A percentile compares a stretch with the other conserved stretches of the same genome.
Conservation (phyloP, 805 yeast genomes). For the Starmerella kuoi region DNA sequence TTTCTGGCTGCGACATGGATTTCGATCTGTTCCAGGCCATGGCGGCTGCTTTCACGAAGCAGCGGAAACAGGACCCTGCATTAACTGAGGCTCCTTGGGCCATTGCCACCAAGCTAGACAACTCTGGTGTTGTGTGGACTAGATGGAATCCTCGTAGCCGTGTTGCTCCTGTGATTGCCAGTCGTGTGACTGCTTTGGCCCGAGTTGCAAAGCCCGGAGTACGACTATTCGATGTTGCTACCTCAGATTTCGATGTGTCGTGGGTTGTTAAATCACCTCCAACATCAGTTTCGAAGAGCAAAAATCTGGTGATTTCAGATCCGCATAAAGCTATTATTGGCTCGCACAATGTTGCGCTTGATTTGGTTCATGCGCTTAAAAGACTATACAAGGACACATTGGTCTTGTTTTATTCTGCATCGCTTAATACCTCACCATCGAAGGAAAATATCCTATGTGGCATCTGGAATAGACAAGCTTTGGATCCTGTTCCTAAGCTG, state of each 20-base stretch:
- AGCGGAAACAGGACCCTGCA: slow-evolving; percentile 70
- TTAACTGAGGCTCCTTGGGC: slow-evolving; percentile 69
- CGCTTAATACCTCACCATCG: slow-evolving; percentile 31
- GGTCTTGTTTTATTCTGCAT: slow-evolving; percentile 50
- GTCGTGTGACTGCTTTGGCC: slow-evolving; percentile 77
- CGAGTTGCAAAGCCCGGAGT: slow-evolving; percentile 34
- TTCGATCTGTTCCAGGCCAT: slow-evolving; percentile 50
- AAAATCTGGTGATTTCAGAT: slow-evolving; percentile 31
- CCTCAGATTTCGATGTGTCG: slow-evolving; percentile 73
- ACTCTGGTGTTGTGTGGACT: slow-evolving; percentile 80
- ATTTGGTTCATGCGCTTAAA: slow-evolving; percentile 48
- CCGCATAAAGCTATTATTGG: slow-evolving; percentile 32
- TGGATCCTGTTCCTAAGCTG: slow-evolving; percentile 48
- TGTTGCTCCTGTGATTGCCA: slow-evolving; percentile 56
- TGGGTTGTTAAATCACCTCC: slow-evolving; percentile 42
- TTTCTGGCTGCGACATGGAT: slow-evolving; percentile 35
- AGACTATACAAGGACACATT: slow-evolving; percentile 53
- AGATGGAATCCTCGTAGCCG: slow-evolving; percentile 37
- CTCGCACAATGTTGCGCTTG: slow-evolving; percentile 50
- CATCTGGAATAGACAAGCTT: slow-evolving; percentile 56
- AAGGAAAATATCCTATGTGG: slow-evolving; percentile 55
- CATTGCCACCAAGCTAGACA: slow-evolving; percentile 71
- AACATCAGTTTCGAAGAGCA: slow-evolving; percentile 34
- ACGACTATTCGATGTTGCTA: slow-evolving; percentile 64
- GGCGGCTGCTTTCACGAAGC: slow-evolving; percentile 49